A percentile compares a stretch with the other conserved stretches of the same genome.
Evolutionary conservation across 176 grass and related monocot species (phyloP).

Genomic region (Dactylis glomerata): DNA sequence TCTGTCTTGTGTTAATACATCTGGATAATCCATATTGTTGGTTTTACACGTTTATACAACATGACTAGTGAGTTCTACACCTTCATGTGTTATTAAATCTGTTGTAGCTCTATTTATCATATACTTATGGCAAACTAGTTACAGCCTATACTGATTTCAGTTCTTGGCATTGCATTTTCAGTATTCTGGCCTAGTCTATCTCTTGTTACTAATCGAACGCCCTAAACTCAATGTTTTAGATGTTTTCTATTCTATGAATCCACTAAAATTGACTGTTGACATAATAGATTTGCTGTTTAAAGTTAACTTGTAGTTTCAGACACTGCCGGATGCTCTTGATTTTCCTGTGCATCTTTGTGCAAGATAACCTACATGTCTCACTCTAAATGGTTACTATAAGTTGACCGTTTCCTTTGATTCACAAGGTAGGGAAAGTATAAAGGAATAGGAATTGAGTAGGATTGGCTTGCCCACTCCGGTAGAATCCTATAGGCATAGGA

Average conservation of each 20-base stretch:
- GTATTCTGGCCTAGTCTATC: neutral
- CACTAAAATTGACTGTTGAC: neutral
- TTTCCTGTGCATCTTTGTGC: neutral
- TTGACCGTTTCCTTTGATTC: too few species aligned
- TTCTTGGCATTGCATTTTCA: neutral
- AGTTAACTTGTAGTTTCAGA: neutral
- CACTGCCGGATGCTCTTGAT: neutral
- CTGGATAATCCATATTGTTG: neutral
- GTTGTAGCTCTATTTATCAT: neutral
- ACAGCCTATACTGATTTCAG: neutral
- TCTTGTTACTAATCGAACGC: neutral
- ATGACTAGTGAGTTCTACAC: neutral
- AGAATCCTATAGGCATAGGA: too few species aligned
- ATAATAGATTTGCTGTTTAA: neutral
- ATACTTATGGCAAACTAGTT: neutral
- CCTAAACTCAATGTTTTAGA: neutral
- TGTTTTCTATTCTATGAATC: neutral
- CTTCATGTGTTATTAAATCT: neutral
- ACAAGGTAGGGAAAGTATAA: too few species aligned
- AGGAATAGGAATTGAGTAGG: too few species aligned
- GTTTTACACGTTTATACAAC: neutral
- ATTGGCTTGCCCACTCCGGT: too few species aligned
- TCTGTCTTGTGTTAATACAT: neutral
- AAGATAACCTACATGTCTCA: neutral
- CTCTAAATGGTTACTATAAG: neutral